Conservation (phyloP, 2,329 filamentous ascomycete species). For the Coleophoma eucalyptorum region DNA sequence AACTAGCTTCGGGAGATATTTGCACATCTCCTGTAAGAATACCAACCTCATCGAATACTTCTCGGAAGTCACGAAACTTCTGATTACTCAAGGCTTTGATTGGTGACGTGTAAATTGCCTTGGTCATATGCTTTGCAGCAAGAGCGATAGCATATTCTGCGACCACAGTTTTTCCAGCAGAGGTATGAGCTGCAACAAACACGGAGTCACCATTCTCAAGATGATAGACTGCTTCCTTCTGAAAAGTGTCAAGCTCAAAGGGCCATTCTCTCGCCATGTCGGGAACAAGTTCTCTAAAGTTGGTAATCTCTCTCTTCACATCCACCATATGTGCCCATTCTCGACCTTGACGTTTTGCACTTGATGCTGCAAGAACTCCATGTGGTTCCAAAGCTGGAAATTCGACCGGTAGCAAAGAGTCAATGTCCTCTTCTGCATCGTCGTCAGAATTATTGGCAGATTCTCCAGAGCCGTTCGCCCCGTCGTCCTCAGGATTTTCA, state of each 20-base stretch:
- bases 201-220: constrained; percentile 95
- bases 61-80: constrained; percentile 93
- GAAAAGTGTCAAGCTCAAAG: constrained; percentile 96
- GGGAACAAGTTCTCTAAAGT: constrained; percentile 88
- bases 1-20: constrained; percentile 95
- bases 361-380: constrained; percentile 68
- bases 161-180: constrained; percentile 95
- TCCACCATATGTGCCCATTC: constrained; percentile 99
- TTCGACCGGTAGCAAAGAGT: constrained; percentile 83
- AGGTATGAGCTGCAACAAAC: constrained; percentile 96
- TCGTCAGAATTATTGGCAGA: constrained; percentile 27
- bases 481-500: constrained; percentile 28
- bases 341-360: constrained; percentile 68
- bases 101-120: constrained; percentile 97
- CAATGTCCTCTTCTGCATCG: constrained; percentile 64
- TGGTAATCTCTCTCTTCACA: constrained; percentile 87
- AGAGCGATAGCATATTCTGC: constrained; percentile 97
- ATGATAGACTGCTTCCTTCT: constrained; percentile 98
- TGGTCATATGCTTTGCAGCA: constrained; percentile 98
- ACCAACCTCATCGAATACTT: constrained; percentile 89
- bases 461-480: constrained; percentile 25
- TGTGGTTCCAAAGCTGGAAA: constrained; percentile 88
- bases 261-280: constrained; percentile 97
- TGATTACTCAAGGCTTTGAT: constrained; percentile 99
- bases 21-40: constrained; percentile 97